Conservation (phyloP, 495 filamentous ascomycete species). For the Xylaria flabelliformis region DNA sequence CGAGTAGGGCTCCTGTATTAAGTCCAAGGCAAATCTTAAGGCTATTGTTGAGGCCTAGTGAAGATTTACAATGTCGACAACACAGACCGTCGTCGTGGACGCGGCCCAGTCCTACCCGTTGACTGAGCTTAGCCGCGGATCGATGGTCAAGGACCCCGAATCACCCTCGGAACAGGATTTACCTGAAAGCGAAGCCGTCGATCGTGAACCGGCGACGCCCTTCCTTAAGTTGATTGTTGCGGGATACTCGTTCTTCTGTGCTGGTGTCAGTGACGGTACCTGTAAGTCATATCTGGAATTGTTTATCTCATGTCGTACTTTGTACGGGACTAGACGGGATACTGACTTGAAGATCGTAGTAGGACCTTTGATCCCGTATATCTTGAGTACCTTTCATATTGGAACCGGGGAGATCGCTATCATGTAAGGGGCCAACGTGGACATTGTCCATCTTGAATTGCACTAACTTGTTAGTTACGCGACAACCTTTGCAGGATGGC, state of each 20-base stretch:
- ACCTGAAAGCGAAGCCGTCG: slow-evolving; percentile 22
- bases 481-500: slow-evolving; percentile 55
- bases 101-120: slow-evolving; percentile 30
- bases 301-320: not conserved
- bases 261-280: slow-evolving; percentile 61
- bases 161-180: slow-evolving; percentile 21
- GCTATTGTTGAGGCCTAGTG: not conserved
- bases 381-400: slow-evolving; percentile 55
- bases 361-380: slow-evolving; percentile 61
- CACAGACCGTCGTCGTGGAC: slow-evolving; percentile 30
- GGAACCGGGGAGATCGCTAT: slow-evolving; percentile 57
- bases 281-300: slow-evolving; percentile 17
- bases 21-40: no score
- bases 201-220: slow-evolving; percentile 32
- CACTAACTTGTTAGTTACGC: slow-evolving; percentile 42
- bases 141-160: slow-evolving; percentile 27
- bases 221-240: slow-evolving; percentile 55
- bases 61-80: slow-evolving; percentile 31
- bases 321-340: not conserved
- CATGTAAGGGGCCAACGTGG: slow-evolving; percentile 40
- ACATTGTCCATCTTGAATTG: not conserved
- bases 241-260: slow-evolving; percentile 60
- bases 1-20: not conserved
- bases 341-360: slow-evolving; percentile 32
- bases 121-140: slow-evolving; percentile 32